Conservation (phyloP, 2,329 filamentous ascomycete species). For the Fusarium gaditjirri region DNA sequence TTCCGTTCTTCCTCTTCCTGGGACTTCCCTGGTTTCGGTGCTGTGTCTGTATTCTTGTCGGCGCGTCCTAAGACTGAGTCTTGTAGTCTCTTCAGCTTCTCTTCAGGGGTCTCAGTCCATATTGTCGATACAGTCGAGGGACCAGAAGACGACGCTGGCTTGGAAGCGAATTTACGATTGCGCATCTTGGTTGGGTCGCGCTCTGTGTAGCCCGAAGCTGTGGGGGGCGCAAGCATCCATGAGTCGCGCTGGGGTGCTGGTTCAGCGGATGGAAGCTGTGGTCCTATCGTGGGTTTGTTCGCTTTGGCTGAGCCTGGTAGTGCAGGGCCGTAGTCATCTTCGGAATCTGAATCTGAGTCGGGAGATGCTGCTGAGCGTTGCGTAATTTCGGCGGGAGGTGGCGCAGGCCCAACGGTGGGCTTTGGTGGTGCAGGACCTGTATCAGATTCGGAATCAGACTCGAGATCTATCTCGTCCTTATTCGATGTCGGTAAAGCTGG, state of each 20-base stretch:
- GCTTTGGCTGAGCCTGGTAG: slow-evolving; percentile 62
- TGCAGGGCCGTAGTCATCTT: slow-evolving; percentile 69
- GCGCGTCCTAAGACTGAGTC: slow-evolving; percentile 83
- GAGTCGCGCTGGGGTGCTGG: slow-evolving; percentile 76
- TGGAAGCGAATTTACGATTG: slow-evolving; percentile 83
- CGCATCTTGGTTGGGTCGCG: slow-evolving; percentile 86
- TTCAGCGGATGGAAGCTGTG: slow-evolving; percentile 49
- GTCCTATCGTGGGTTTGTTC: slow-evolving; percentile 57
- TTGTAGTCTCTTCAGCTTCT: slow-evolving; percentile 83
- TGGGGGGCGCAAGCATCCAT: slow-evolving; percentile 82
- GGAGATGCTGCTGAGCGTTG: slow-evolving; percentile 42
- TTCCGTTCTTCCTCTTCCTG: slow-evolving; percentile 67
- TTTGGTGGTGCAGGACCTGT: slow-evolving; percentile 52
- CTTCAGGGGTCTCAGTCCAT: slow-evolving; percentile 92
- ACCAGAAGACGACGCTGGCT: slow-evolving; percentile 53
- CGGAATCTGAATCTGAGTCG: slow-evolving; percentile 57
- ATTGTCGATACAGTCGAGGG: slow-evolving; percentile 67
- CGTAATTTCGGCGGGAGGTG: slow-evolving; percentile 47
- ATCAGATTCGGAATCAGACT: slow-evolving; percentile 52
- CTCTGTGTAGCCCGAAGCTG: slow-evolving; percentile 64
- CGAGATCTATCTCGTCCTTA: slow-evolving; percentile 55
- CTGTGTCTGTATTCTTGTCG: slow-evolving; percentile 53
- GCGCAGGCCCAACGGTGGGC: slow-evolving; percentile 47
- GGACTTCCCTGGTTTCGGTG: slow-evolving; percentile 54
- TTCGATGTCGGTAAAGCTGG: slow-evolving; percentile 47